Base-by-base conservation (phyloP, 1,284 basidiomycete genomes). In the Agaricales sp. region DNA sequence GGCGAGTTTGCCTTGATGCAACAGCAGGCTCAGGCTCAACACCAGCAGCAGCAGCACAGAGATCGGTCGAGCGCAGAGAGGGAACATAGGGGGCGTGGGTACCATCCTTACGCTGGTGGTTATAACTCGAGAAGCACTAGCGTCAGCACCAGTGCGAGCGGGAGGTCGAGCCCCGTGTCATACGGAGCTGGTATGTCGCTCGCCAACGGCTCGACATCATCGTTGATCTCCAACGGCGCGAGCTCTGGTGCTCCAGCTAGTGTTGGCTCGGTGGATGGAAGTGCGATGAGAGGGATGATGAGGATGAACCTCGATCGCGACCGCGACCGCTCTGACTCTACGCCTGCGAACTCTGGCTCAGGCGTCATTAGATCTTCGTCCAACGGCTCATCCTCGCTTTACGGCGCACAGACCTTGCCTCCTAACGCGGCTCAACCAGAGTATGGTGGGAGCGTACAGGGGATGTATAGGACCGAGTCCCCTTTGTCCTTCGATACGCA, bases 1-100 rank as follows among this genome's bases (percentile, higher is more conserved):
- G 39, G 39, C 39, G 39, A 41, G 13, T 41, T 41, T 16, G 39
- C 39, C 8, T 8, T 41, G 39, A 41, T 41, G 39, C 39, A 41
- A 20, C 39, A 41, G 16, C 39, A 41, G 39, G 39, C 19, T 41
- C 30, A 8, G 8, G 8, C 11, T 35, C 30, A 11, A 11, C 30
- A n/a, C 30, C 8, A n/a, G 18, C 19, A n/a, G 39, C 19, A 16
- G 19, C 18, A 4, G 39, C 39, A 41, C 8, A 20, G 39, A 8
- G 39, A 41, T 16, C 6, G 39, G 13, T 41, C 39, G 8, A 41
- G 39, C 39, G 19, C 19, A 8, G 39, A 41, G 19, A n/a, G 39
- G n/a, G 39, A 41, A 4, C 16, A 41, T n/a, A 20, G 39, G n/a
- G 39, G 39, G 6, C 6, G 39, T 4, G 39, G 39, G 16, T 41